phyloP scores from a whole-genome alignment of 78 protist species.

The Planoprotostelium fungivorum region DNA sequence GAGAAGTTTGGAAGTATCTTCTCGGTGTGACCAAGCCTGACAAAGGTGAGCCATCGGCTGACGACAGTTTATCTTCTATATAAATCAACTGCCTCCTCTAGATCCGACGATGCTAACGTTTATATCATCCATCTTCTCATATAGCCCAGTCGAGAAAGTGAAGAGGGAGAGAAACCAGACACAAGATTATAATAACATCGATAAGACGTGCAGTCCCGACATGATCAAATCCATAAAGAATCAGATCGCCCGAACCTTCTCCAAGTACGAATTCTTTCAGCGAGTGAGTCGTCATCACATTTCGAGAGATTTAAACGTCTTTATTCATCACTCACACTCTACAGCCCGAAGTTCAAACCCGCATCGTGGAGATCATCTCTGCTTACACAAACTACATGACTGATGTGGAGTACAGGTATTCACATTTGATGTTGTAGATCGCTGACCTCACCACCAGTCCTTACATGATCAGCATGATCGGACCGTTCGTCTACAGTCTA shows the following conservation, averaged over 20 bases:
- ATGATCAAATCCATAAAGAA: constrained; percentile 30
- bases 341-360: constrained; percentile 13
- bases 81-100: not conserved
- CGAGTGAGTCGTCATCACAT: not conserved
- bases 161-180: constrained; percentile 48
- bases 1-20: constrained; percentile 64
- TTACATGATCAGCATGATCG: constrained; percentile 32
- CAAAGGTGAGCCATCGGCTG: constrained; percentile 16
- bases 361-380: constrained; percentile 36
- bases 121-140: not conserved
- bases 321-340: not conserved
- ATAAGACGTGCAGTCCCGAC: constrained; percentile 43
- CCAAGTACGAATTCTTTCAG: not conserved
- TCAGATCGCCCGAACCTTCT: not conserved
- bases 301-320: not conserved
- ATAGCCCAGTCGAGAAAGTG: constrained; percentile 37
- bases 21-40: constrained; percentile 49
- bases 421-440: not conserved
- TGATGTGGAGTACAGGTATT: constrained; percentile 37
- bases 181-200: constrained; percentile 54
- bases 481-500: constrained; percentile 48
- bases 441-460: not conserved
- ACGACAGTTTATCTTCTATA: not conserved
- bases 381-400: constrained; percentile 44
- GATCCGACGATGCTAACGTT: not conserved